phyloP scores from a whole-genome alignment of 495 filamentous ascomycete species.

The Penicillium arizonense region DNA sequence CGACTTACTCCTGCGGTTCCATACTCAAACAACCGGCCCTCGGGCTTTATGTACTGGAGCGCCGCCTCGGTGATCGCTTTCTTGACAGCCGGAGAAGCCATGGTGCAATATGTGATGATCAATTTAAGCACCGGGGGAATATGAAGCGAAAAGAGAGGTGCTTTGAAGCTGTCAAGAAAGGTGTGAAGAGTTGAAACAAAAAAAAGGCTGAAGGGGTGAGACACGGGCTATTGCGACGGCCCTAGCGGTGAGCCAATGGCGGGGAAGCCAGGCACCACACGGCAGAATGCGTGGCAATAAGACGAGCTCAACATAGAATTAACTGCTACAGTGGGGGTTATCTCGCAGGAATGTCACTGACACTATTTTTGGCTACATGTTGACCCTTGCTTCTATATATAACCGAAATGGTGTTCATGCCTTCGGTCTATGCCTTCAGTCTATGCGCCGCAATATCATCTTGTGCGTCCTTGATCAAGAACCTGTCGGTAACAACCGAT shows the following conservation, averaged over 20 bases:
- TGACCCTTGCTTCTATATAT: not conserved
- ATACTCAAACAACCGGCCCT: conserved; percentile 76
- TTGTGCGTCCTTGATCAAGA: conserved; percentile 73
- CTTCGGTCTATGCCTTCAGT: conserved; percentile 41
- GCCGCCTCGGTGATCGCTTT: conserved; percentile 46
- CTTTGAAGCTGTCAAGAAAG: conserved; percentile 3
- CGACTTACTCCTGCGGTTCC: conserved; percentile 84
- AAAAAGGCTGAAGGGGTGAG: conserved; percentile 33
- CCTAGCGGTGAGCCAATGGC: conserved; percentile 34
- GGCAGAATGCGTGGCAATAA: conserved; percentile 15
- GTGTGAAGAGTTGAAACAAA: conserved; percentile 20
- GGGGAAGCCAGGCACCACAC: conserved; percentile 13
- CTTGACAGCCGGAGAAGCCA: conserved; percentile 46
- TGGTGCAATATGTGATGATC: conserved; percentile 23
- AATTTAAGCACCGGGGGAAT: conserved; percentile 4
- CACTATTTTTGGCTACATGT: not conserved
- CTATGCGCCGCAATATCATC: conserved; percentile 63
- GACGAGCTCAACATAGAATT: conserved; percentile 1
- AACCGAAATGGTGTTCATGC: not conserved
- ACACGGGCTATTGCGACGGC: conserved; percentile 31
- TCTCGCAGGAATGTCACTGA: too few relatives aligned
- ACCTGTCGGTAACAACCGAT: conserved; percentile 47
- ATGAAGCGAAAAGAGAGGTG: conserved; percentile 5
- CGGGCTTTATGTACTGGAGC: conserved; percentile 60
- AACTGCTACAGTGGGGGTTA: conserved; percentile 6